Evolutionary conservation across 2,329 filamentous ascomycete genomes (phyloP).

Genomic region (Neofusicoccum umdonicola): DNA sequence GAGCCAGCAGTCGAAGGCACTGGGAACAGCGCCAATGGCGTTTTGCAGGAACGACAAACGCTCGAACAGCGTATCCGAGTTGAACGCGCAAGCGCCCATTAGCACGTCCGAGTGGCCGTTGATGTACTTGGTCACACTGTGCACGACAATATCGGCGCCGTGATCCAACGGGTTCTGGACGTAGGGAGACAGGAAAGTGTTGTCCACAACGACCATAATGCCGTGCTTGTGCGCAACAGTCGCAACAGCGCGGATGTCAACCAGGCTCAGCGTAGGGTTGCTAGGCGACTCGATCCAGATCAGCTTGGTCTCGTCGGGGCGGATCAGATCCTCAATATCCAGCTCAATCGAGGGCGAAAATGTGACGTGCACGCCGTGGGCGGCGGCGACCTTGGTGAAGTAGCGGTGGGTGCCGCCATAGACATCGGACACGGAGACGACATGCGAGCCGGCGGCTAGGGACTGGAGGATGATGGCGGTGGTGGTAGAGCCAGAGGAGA

Average conservation of each 20-base stretch:
- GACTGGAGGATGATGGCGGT: slow-evolving; percentile 93
- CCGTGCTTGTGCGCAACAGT: slow-evolving; percentile 81
- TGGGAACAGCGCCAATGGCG: slow-evolving; percentile 92
- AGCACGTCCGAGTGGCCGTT: slow-evolving; percentile 95
- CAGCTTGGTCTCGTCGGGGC: slow-evolving; percentile 76
- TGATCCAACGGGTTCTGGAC: slow-evolving; percentile 94
- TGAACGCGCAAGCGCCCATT: slow-evolving; percentile 96
- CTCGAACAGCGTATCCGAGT: slow-evolving; percentile 73
- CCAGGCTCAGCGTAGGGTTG: slow-evolving; percentile 89
- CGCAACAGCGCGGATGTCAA: slow-evolving; percentile 86
- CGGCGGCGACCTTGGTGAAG: slow-evolving; percentile 95
- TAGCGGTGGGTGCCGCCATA: slow-evolving; percentile 98
- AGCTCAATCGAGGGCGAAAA: slow-evolving; percentile 92
- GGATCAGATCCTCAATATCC: slow-evolving; percentile 81
- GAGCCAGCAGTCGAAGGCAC: slow-evolving; percentile 95
- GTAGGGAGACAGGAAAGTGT: slow-evolving; percentile 96
- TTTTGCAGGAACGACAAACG: slow-evolving; percentile 91
- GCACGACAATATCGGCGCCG: slow-evolving; percentile 93
- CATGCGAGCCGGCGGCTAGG: slow-evolving; percentile 84
- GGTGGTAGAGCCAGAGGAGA: slow-evolving; percentile 89
- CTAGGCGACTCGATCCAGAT: slow-evolving; percentile 97
- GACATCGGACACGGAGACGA: slow-evolving; percentile 94
- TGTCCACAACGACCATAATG: slow-evolving; percentile 96
- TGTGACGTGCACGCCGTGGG: slow-evolving; percentile 90
- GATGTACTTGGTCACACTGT: slow-evolving; percentile 98